Evolutionary conservation across 495 filamentous ascomycete species (phyloP), one percentile per base, ranked within the genome.

Genomic region (Podospora fimiseda): DNA sequence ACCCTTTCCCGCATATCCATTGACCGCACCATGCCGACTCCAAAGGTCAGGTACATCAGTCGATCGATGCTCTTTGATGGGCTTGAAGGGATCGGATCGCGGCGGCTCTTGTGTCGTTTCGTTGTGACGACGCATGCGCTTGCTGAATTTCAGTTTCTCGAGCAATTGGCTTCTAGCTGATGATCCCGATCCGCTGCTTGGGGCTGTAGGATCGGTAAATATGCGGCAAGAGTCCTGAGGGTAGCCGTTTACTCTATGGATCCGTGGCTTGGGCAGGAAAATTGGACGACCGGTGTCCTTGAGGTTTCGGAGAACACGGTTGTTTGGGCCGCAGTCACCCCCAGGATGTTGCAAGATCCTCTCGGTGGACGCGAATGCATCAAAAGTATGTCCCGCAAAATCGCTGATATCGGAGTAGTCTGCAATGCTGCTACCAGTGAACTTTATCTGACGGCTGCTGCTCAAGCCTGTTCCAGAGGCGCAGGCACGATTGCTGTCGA

Each of bases 401-500:
- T 53, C 50, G 19, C 48, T 58, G 9, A 57, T 51, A 19, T 74
- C 68, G 0, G 69, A 73, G 33, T 54, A 67, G 42, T 69, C 59
- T 0, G 70, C 71, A 30, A 73, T 58, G 38, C 70, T 72, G 52
- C 67, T 70, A n/a, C 70, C 69, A 2, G 69, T 61, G 9, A 33
- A 20, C 50, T 69, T 64, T 30, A 48, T 21, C 1, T 24, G 14
- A 5, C 43, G 60, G 43, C 24, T 55, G 1, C 37, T 44, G 9
- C 41, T 46, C 14, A 60, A 48, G 8, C 43, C 47, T 7, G 9
- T 53, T 3, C 46, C 48, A 14, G 53, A 53, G 5, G 52, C 55
- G 23, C 49, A 58, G 16, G 57, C 62, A 23, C 43, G 54, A 14
- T 70, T 62, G 46, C 60, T 71, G 43, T 59, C 60, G 20, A 59